These are phyloP conservation scores for Penicillium digitatum DNA, from an alignment of 2,329 filamentous ascomycete genomes.

Conservation along the genomic window DNA sequence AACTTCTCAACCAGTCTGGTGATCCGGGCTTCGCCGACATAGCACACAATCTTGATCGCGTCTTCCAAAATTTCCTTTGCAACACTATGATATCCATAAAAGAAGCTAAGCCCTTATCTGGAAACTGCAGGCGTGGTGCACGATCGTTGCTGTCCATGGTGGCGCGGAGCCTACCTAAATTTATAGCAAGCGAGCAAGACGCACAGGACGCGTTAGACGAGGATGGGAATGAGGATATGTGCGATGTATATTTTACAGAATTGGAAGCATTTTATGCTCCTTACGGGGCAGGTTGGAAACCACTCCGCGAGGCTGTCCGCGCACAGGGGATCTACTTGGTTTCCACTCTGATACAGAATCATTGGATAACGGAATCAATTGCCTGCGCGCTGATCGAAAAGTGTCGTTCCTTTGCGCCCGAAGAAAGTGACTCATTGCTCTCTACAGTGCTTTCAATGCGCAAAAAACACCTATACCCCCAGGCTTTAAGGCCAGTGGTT, in stretches of 20 bases:
- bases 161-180: conserved; percentile 35
- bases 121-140: conserved; percentile 20
- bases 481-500: conserved; percentile 23
- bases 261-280: conserved; percentile 39
- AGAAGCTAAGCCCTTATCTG: not conserved
- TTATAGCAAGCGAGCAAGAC: conserved; percentile 38
- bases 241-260: conserved; percentile 42
- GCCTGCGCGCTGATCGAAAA: conserved; percentile 34
- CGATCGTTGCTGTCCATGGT: conserved; percentile 40
- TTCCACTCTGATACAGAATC: conserved; percentile 34
- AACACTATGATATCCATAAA: conserved; percentile 27
- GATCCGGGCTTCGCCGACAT: conserved; percentile 36
- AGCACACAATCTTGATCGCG: conserved; percentile 32
- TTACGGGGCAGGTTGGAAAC: conserved; percentile 36
- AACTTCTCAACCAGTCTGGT: conserved; percentile 30
- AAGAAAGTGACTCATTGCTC: conserved; percentile 36
- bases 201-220: conserved; percentile 32
- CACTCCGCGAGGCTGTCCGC: conserved; percentile 41
- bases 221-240: conserved; percentile 39
- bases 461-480: conserved; percentile 28
- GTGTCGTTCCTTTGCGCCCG: conserved; percentile 31
- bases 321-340: conserved; percentile 40
- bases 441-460: conserved; percentile 32
- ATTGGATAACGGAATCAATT: conserved; percentile 34
- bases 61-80: conserved; percentile 37